phyloP scores from a whole-genome alignment of 2,329 filamentous ascomycete genomes.

The Apiospora malaysiana region DNA sequence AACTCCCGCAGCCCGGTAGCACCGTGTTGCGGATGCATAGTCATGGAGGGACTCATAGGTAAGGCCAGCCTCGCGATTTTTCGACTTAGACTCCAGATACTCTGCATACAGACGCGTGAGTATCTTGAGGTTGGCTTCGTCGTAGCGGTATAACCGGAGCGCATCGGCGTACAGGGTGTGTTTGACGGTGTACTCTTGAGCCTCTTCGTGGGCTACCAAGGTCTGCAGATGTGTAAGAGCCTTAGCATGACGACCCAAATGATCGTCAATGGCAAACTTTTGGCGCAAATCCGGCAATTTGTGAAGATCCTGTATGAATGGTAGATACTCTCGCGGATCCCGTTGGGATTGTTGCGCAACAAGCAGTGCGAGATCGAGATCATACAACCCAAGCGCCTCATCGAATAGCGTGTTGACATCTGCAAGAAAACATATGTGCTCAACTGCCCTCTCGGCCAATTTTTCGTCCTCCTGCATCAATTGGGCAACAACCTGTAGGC shows the following conservation, averaged over 20 bases:
- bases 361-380: slow-evolving; percentile 86
- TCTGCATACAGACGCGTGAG: slow-evolving; percentile 82
- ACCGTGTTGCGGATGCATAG: slow-evolving; percentile 75
- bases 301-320: slow-evolving; percentile 89
- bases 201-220: slow-evolving; percentile 76
- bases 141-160: slow-evolving; percentile 83
- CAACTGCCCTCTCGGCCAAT: slow-evolving; percentile 85
- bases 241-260: slow-evolving; percentile 77
- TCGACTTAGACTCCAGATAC: slow-evolving; percentile 75
- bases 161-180: slow-evolving; percentile 81
- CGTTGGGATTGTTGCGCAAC: slow-evolving; percentile 96
- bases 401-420: slow-evolving; percentile 94
- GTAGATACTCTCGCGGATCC: slow-evolving; percentile 93
- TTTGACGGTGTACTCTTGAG: slow-evolving; percentile 78
- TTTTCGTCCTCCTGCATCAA: slow-evolving; percentile 72
- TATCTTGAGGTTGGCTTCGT: slow-evolving; percentile 66
- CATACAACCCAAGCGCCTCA: slow-evolving; percentile 86
- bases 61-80: slow-evolving; percentile 85
- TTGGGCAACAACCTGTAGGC: slow-evolving; percentile 77
- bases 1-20: slow-evolving; percentile 80
- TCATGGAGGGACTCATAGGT: slow-evolving; percentile 87
- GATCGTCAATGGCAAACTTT: slow-evolving; percentile 86
- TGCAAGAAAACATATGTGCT: slow-evolving; percentile 96
- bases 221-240: slow-evolving; percentile 79
- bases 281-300: slow-evolving; percentile 72